Conservation (phyloP, 2,329 filamentous ascomycete species). For the Hymenoscyphus scutula region DNA sequence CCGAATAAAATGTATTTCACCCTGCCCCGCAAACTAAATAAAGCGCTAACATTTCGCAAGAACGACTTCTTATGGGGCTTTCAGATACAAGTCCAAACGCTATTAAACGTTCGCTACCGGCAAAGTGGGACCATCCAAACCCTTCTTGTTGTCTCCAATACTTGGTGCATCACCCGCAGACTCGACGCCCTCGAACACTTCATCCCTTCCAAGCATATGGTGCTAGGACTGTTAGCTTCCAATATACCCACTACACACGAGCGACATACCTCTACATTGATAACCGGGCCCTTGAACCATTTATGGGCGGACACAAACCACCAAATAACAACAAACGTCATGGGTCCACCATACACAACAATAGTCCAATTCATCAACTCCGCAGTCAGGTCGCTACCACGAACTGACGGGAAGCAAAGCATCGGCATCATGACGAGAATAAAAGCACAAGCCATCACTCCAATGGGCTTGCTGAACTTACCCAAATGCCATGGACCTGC, state of each 20-base stretch:
- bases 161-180: slow-evolving; percentile 18
- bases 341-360: slow-evolving; percentile 60
- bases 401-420: slow-evolving; percentile 58
- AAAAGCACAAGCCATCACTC: slow-evolving; percentile 53
- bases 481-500: slow-evolving; percentile 66
- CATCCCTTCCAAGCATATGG: slow-evolving; percentile 33
- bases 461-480: slow-evolving; percentile 54
- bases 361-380: slow-evolving; percentile 63
- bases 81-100: neutral
- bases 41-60: slow-evolving; percentile 5
- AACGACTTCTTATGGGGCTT: neutral
- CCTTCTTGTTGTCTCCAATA: slow-evolving; percentile 23
- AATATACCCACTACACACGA: slow-evolving; percentile 9
- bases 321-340: slow-evolving; percentile 55
- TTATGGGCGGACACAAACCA: slow-evolving; percentile 59
- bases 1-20: neutral
- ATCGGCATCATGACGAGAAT: slow-evolving; percentile 65
- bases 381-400: slow-evolving; percentile 50
- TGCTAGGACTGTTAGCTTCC: slow-evolving; percentile 26
- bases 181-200: slow-evolving; percentile 27
- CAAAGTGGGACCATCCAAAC: slow-evolving; percentile 18
- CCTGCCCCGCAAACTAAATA: neutral
- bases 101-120: slow-evolving; percentile 18
- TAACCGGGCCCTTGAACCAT: slow-evolving; percentile 66
- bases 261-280: slow-evolving; percentile 51